Base-by-base conservation (phyloP, 805 yeast genomes). In the Maudiozyma serrabonitensis region DNA sequence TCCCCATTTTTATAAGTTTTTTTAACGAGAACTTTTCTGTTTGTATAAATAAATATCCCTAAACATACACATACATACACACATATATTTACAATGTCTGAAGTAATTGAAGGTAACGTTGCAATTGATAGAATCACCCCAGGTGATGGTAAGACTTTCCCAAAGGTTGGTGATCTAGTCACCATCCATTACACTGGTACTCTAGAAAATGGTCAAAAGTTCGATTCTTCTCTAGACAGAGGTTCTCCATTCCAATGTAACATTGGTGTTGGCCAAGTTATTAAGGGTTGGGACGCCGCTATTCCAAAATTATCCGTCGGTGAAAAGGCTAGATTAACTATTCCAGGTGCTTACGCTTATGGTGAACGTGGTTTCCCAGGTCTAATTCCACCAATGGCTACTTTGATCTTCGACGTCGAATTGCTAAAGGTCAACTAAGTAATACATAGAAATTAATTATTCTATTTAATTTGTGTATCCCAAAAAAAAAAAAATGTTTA, bases 281-380 rank as follows among this genome's bases (percentile, higher is more conserved):
- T 91, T 73, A 81, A 81, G 66, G 98, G 97, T 58, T 91, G 97
- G 97, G 97, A 90, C 65, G 86, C 81, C 63, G 95, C 90, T 54
- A 87, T 89, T 67, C 96, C 97, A 49, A 81, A 89, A 71, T 76
- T 91, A 67, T 84, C 95, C 48, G 78, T 89, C 46, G 98, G 98
- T 62, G 88, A 93, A 73, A 86, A 84, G 76, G 96, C 97, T 46
- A 78, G 84, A 67, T 76, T 91, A 66, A 88, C 95, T 61, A 88
- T 91, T 62, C 95, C 96, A 62, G 95, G 96, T 57, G 80, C 81
- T 62, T 84, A 87, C 73, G 98, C 95, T 59, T 91, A 91, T 72
- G 97, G 97, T 55, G 78, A 79, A 56, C 82, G 95, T 72, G 98
- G 98, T 46, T 88, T 85, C 82, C 97, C 97, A 59, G 96, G 96